Base-by-base conservation (phyloP, 352 stramenopile genomes). In the Globisporangium middletonii region DNA sequence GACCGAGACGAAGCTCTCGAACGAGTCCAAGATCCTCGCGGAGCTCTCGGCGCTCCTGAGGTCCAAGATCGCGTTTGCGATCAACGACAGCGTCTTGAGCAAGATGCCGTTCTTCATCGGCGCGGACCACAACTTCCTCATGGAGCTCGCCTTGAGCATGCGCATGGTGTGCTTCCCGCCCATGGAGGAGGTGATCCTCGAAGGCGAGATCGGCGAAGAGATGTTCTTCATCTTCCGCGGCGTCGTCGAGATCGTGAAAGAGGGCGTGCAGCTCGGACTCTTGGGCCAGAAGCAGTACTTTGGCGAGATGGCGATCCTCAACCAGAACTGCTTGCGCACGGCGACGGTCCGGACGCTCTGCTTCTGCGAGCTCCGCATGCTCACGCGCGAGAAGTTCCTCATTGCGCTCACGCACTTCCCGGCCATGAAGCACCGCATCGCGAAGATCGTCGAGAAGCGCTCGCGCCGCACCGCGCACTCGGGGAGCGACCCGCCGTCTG, bases 151-250 rank as follows among this genome's bases (percentile, higher is more conserved):
- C 23, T 55, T 91, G 12, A 89, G 80, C 46, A 89, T 91, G 80
- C 80, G 80, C 28, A 86, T 89, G 65, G 80, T 89, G 55, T 76
- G 79, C 53, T 89, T 89, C 53, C 72, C 79, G 42, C 71, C 77
- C 3, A 73, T 78, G 51, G 73, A 83, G 57, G 73, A 83, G 42
- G 68, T 83, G 48, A 86, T 88, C 53, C 63, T 90, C 13, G 80
- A 88, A 57, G 80, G 75, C 11, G 79, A 87, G 57, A 77, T 88
- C 43, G 77, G 77, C 9, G 69, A 87, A 41, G 77, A 88, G 57
- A 88, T 90, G 77, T 88, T 87, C 28, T 83, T 83, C 60, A 75
- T 89, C 48, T 89, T 89, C 43, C 79, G 79, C 8, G 79, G 79
- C 26, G 79, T 76, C n/a, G 79, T 89, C 57, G 56, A 89, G 68